Percentiles rank a stretch among this genome's conserved stretches.
phyloP scores from a whole-genome alignment of 164 flowering plant species.

The Kalanchoe fedtschenkoi region DNA sequence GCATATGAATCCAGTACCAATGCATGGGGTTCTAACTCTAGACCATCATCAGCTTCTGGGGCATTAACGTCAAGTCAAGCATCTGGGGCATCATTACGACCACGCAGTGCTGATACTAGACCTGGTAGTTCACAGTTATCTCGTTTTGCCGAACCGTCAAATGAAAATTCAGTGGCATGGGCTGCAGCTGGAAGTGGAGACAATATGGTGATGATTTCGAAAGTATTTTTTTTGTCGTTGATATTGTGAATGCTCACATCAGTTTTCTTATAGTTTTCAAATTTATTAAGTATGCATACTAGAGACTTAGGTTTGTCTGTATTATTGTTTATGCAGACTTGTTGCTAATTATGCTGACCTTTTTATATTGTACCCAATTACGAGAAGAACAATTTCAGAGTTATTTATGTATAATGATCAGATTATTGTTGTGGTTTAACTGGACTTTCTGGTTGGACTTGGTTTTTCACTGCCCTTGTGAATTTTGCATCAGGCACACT shows the following conservation, averaged over 20 bases:
- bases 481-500: background rate
- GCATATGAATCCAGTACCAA: conserved; percentile 43
- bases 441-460: too few species aligned
- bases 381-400: too few species aligned
- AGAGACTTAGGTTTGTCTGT: too few species aligned
- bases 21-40: conserved; percentile 71
- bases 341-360: background rate
- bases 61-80: conserved; percentile 50
- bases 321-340: background rate
- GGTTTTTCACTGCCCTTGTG: too few species aligned
- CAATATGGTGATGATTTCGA: conserved; percentile 42
- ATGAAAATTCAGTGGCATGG: conserved; percentile 65
- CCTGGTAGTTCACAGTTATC: conserved; percentile 92
- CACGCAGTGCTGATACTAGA: conserved; percentile 90
- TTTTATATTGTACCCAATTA: background rate
- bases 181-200: conserved; percentile 44
- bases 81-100: conserved; percentile 50
- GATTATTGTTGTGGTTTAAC: too few species aligned
- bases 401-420: too few species aligned
- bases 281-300: too few species aligned
- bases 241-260: background rate
- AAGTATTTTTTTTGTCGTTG: background rate
- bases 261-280: too few species aligned
- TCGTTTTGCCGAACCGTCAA: conserved; percentile 70
- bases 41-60: conserved; percentile 96